Evolutionary conservation across 2,329 filamentous ascomycete species (phyloP), one percentile per base, ranked within the genome.

Genomic region (Claviceps digitariae): DNA sequence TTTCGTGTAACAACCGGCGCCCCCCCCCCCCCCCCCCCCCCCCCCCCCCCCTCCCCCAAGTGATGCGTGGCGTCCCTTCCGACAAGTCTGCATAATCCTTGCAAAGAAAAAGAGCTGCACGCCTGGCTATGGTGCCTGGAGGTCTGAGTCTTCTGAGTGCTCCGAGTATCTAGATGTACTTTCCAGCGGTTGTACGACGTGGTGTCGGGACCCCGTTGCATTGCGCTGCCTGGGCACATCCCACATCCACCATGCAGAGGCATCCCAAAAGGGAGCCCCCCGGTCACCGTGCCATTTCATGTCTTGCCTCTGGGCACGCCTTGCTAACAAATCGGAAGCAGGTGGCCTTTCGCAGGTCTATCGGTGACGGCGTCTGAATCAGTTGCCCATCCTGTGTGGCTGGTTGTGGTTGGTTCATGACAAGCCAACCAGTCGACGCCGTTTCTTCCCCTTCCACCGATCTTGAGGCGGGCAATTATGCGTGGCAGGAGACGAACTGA

Each of bases 51-150:
- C 52, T 9, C 9, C 31, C 57, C 57, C 59, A 53, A 45, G 55
- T 52, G 43, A 54, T 60, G 58, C 56, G 55, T 62, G 59, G 60
- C 61, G 57, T 61, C 43, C 50, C 53, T 61, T 60, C 60, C 61
- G 59, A 61, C 54, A 57, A 48, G 41, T 52, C 48, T 53, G 56
- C 53, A 54, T 44, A 25, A 60, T 54, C 58, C 58, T 54, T 61
- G 57, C 56, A 44, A 47, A 36, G 23, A 48, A 41, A 44, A 47
- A 36, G 23, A 48, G 44, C 52, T 57, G 51, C 50, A 52, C 36
- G 51, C 55, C 51, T 56, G 48, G 48, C 52, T 55, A 57, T 59
- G 54, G 52, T 57, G 48, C 56, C 54, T 57, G 58, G 52, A 50
- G 54, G 48, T 31, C 50, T 46, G 57, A 47, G 27, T 47, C 45